phyloP scores from a whole-genome alignment of 2,329 filamentous ascomycete species.

The Metarhizium brunneum region DNA sequence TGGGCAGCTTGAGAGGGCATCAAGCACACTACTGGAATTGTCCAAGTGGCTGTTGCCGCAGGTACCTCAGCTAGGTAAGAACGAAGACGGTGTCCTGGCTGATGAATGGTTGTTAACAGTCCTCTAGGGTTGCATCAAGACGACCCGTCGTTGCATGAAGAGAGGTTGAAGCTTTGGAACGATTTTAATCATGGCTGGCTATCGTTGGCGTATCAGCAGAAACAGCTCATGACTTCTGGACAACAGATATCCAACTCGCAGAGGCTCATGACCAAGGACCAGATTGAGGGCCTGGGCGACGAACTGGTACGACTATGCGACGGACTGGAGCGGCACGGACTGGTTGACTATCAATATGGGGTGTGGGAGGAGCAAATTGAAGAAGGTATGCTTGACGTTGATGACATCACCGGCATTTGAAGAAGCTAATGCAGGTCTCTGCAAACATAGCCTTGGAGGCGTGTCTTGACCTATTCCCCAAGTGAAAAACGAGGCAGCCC shows the following conservation, averaged over 20 bases:
- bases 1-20: slow-evolving; percentile 38
- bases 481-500: not conserved
- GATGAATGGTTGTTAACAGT: slow-evolving; percentile 7
- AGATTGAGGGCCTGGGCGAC: slow-evolving; percentile 69
- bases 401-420: not conserved
- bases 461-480: slow-evolving; percentile 6
- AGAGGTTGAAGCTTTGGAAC: slow-evolving; percentile 80
- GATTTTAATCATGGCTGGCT: slow-evolving; percentile 95
- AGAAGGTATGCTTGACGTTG: slow-evolving; percentile 49
- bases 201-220: slow-evolving; percentile 71
- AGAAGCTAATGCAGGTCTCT: not conserved
- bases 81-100: not conserved
- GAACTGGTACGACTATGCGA: slow-evolving; percentile 79
- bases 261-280: slow-evolving; percentile 57
- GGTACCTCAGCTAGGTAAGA: slow-evolving; percentile 46
- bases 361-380: slow-evolving; percentile 93
- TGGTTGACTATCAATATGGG: slow-evolving; percentile 96
- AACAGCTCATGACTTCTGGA: slow-evolving; percentile 58
- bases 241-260: slow-evolving; percentile 48
- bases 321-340: slow-evolving; percentile 76
- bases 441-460: slow-evolving; percentile 1
- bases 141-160: slow-evolving; percentile 63
- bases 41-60: slow-evolving; percentile 48
- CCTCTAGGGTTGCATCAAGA: slow-evolving; percentile 64
- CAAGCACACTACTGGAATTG: slow-evolving; percentile 41